Conservation (phyloP, 495 filamentous ascomycete genomes). For the Aeminium ludgeri region DNA sequence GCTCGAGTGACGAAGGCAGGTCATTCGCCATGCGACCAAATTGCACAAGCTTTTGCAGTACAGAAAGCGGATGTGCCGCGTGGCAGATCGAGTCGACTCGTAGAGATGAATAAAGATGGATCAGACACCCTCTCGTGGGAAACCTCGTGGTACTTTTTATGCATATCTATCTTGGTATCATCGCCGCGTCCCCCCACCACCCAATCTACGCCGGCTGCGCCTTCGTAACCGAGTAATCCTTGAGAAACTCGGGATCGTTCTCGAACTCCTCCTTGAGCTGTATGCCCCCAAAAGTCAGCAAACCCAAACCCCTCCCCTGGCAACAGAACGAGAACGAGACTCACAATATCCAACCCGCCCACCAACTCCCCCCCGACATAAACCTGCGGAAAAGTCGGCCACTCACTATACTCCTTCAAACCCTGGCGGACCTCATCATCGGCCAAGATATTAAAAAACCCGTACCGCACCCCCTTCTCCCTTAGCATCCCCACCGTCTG, state of each 20-base stretch:
- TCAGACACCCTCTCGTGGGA: too few relatives aligned
- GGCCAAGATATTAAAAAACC: conserved; percentile 96
- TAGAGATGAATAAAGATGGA: too few relatives aligned
- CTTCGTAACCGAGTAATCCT: conserved; percentile 47
- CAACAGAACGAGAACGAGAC: conserved; percentile 26
- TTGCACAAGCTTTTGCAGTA: too few relatives aligned
- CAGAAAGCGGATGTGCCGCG: too few relatives aligned
- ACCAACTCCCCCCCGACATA: conserved; percentile 70
- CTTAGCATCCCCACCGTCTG: conserved; percentile 73
- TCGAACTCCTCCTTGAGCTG: conserved; percentile 46
- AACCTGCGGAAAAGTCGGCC: conserved; percentile 91
- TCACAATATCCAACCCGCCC: conserved; percentile 90
- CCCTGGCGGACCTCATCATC: conserved; percentile 96
- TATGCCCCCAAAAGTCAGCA: background rate
- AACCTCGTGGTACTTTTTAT: too few relatives aligned
- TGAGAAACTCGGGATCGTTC: conserved; percentile 58
- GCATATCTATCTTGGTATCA: too few relatives aligned
- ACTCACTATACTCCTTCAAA: conserved; percentile 84
- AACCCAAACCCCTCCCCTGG: too few relatives aligned
- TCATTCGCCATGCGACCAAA: too few relatives aligned
- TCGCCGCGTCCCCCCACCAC: too few relatives aligned
- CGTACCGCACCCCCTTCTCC: conserved; percentile 81
- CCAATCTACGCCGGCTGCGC: too few relatives aligned
- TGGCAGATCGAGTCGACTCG: too few relatives aligned
- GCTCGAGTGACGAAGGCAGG: too few relatives aligned